phyloP scores from a whole-genome alignment of 1,284 basidiomycete species.

The Ustilago crameri region DNA sequence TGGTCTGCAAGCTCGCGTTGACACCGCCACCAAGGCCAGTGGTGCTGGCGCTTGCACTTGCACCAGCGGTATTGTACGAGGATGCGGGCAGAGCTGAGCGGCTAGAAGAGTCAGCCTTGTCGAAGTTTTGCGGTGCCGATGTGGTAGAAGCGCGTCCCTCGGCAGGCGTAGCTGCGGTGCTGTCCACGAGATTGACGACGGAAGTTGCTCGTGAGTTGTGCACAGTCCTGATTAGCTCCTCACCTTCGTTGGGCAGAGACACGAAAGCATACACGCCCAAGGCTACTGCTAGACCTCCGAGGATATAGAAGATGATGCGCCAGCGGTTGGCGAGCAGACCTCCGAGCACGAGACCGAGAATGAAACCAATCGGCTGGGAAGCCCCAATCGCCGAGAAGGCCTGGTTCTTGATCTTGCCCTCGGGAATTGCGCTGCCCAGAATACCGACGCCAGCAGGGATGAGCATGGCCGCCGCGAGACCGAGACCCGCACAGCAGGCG shows the following conservation, averaged over 20 bases:
- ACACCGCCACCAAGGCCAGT: background rate
- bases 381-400: conserved; percentile 69
- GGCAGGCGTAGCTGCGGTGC: conserved; percentile 4
- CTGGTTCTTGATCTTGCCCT: conserved; percentile 64
- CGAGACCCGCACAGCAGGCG: conserved; percentile 61
- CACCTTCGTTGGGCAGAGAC: conserved; percentile 69
- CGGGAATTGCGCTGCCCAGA: conserved; percentile 61
- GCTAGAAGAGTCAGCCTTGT: conserved; percentile 6
- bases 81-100: background rate
- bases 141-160: conserved; percentile 7
- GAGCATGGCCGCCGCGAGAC: conserved; percentile 48
- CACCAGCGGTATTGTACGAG: too few relatives aligned
- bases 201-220: conserved; percentile 13
- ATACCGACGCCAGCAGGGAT: conserved; percentile 62
- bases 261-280: conserved; percentile 71
- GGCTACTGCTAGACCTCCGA: conserved; percentile 72
- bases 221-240: conserved; percentile 28
- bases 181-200: conserved; percentile 10
- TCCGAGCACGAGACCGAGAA: conserved; percentile 76
- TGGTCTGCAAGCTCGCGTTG: background rate
- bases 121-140: conserved; percentile 1
- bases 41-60: background rate
- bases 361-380: conserved; percentile 78
- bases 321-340: conserved; percentile 75
- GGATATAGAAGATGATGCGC: conserved; percentile 75